Percentiles rank a stretch among this genome's conserved stretches.
Evolutionary conservation across 2,329 filamentous ascomycete genomes (phyloP).

Genomic region (Fusarium concolor): DNA sequence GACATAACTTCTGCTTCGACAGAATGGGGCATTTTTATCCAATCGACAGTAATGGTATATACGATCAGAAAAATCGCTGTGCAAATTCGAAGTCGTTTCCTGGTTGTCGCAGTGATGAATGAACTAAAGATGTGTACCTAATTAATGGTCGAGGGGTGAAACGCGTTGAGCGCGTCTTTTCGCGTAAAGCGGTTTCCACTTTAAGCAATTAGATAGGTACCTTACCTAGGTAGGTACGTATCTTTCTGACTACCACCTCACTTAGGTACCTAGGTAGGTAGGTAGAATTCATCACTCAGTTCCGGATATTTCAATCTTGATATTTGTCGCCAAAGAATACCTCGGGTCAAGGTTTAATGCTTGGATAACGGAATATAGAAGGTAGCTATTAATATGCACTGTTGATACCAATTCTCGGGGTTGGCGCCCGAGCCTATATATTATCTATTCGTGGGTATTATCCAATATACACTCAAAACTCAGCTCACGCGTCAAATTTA

Average conservation of each 20-base stretch:
- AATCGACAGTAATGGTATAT: neutral
- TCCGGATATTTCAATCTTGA: too few relatives aligned
- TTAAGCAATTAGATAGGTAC: neutral
- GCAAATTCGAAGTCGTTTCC: slow-evolving; percentile 4
- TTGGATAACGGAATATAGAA: too few relatives aligned
- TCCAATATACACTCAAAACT: slow-evolving; percentile 4
- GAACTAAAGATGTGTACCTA: neutral
- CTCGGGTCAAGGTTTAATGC: too few relatives aligned
- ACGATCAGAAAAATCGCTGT: neutral
- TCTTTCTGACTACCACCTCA: neutral
- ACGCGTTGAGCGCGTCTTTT: slow-evolving; percentile 42
- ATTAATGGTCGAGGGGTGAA: slow-evolving; percentile 20
- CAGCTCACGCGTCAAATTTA: slow-evolving; percentile 13
- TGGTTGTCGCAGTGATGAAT: slow-evolving; percentile 42
- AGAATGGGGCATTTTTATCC: slow-evolving; percentile 40
- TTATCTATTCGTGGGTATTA: slow-evolving; percentile 33
- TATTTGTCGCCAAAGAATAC: too few relatives aligned
- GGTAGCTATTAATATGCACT: neutral
- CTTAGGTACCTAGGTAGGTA: too few relatives aligned
- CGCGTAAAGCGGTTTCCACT: slow-evolving; percentile 45
- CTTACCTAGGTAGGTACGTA: too few relatives aligned
- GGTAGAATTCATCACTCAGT: neutral
- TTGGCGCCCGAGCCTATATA: slow-evolving; percentile 13
- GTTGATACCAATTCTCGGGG: neutral
- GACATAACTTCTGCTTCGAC: slow-evolving; percentile 40